A percentile compares a stretch with the other conserved stretches of the same genome.
Evolutionary conservation across 192 early-diverging fungal species (phyloP).

Genomic region (Ambispora gerdemannii): DNA sequence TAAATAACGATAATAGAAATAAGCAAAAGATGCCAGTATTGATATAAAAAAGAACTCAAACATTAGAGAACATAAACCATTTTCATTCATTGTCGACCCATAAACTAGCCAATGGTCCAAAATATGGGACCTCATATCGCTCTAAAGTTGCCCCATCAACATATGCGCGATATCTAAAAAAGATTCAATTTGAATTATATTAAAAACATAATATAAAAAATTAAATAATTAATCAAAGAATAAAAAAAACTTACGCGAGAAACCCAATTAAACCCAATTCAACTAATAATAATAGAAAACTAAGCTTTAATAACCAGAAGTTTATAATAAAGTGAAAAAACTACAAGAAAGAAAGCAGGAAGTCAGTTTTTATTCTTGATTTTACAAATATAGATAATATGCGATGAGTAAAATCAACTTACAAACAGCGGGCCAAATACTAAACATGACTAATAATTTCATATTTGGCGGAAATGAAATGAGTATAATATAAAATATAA

Average conservation of each 20-base stretch:
- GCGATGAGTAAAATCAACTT: neutral
- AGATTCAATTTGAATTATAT: neutral
- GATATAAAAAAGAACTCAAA: too few relatives aligned
- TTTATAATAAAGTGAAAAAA: conserved; percentile 46
- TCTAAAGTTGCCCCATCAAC: conserved; percentile 66
- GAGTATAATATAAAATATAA: neutral
- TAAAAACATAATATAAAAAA: too few relatives aligned
- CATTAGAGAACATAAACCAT: too few relatives aligned
- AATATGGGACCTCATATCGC: conserved; percentile 65
- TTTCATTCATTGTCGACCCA: conserved; percentile 73
- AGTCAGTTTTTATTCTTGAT: neutral
- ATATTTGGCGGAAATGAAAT: neutral
- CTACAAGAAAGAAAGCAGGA: conserved; percentile 28
- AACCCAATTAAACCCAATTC: conserved; percentile 40
- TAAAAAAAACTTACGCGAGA: conserved; percentile 40
- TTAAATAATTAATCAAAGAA: too few relatives aligned
- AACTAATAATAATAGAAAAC: conserved; percentile 46
- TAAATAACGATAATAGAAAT: too few relatives aligned
- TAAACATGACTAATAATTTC: conserved; percentile 8
- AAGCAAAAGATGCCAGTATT: too few relatives aligned
- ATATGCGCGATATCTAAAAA: conserved; percentile 61
- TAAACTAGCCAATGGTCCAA: conserved; percentile 60
- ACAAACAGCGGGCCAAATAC: conserved; percentile 14
- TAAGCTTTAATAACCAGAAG: conserved; percentile 43
- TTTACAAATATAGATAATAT: neutral